Evolutionary conservation across 2,329 filamentous ascomycete genomes (phyloP).

Genomic region (Trichoderma afroharzianum): DNA sequence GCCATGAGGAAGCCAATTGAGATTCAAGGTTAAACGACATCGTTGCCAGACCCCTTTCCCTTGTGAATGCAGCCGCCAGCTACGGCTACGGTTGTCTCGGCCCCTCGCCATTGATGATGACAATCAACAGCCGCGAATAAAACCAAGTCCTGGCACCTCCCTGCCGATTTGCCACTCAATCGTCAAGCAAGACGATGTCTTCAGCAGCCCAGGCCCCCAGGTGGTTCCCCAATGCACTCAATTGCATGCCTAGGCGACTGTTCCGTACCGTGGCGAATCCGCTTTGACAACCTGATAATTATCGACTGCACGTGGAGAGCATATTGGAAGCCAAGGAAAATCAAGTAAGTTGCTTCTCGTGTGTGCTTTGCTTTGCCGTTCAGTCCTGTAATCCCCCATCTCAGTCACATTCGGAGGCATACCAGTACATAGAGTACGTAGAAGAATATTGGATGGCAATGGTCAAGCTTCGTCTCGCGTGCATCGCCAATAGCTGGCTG

Average conservation of each 20-base stretch:
- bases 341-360: background rate
- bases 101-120: background rate
- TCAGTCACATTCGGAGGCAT: background rate
- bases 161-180: constrained; percentile 1
- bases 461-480: background rate
- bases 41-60: background rate
- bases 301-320: background rate
- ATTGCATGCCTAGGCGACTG: background rate
- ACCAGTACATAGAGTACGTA: background rate
- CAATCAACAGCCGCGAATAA: background rate
- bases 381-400: background rate
- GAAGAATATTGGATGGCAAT: background rate
- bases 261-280: background rate
- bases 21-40: background rate
- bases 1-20: background rate
- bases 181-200: background rate
- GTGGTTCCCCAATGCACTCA: background rate
- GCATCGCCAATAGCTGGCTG: background rate
- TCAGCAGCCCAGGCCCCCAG: background rate
- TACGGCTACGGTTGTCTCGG: background rate
- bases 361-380: background rate
- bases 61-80: background rate
- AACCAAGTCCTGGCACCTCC: constrained; percentile 33
- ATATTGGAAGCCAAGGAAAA: background rate
- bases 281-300: background rate